Evolutionary conservation across 306 rosid species (phyloP).

Genomic region (Quercus rubra): DNA sequence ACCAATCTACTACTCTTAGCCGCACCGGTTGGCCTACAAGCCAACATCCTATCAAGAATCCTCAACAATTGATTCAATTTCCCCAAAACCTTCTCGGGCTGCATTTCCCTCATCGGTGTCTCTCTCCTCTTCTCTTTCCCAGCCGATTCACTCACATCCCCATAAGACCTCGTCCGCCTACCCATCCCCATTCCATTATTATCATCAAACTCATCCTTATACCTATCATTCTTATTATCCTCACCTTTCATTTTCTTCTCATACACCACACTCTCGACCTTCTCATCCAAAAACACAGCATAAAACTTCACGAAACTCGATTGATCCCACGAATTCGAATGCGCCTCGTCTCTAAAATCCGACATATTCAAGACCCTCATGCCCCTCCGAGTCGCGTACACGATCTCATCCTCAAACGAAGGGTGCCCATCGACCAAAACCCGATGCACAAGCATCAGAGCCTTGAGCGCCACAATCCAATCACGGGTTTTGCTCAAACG

Average conservation of each 20-base stretch:
- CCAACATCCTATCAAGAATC: constrained; percentile 64
- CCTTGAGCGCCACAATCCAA: constrained; percentile 86
- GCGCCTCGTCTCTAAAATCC: constrained; percentile 81
- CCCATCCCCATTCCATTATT: constrained; percentile 25
- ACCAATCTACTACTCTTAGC: constrained; percentile 67
- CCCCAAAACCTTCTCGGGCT: constrained; percentile 59
- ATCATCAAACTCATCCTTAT: constrained; percentile 31
- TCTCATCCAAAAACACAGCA: constrained; percentile 69
- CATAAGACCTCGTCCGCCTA: constrained; percentile 39
- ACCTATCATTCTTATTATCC: constrained; percentile 24
- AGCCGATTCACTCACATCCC: constrained; percentile 30
- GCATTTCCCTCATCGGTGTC: constrained; percentile 64
- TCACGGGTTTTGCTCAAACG: constrained; percentile 70
- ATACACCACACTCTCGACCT: constrained; percentile 53
- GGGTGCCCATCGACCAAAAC: constrained; percentile 66
- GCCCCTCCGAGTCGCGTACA: constrained; percentile 47
- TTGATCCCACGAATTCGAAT: constrained; percentile 74
- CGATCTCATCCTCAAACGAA: constrained; percentile 71
- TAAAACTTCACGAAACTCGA: constrained; percentile 66
- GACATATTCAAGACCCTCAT: constrained; percentile 59
- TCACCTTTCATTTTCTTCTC: constrained; percentile 43
- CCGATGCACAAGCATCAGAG: constrained; percentile 72
- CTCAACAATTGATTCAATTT: constrained; percentile 54
- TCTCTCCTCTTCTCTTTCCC: constrained; percentile 36
- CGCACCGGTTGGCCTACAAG: constrained; percentile 62